Percentiles rank a stretch among this genome's conserved stretches.
Evolutionary conservation across 2,329 filamentous ascomycete species (phyloP).

Genomic region (Colletotrichum liriopes): DNA sequence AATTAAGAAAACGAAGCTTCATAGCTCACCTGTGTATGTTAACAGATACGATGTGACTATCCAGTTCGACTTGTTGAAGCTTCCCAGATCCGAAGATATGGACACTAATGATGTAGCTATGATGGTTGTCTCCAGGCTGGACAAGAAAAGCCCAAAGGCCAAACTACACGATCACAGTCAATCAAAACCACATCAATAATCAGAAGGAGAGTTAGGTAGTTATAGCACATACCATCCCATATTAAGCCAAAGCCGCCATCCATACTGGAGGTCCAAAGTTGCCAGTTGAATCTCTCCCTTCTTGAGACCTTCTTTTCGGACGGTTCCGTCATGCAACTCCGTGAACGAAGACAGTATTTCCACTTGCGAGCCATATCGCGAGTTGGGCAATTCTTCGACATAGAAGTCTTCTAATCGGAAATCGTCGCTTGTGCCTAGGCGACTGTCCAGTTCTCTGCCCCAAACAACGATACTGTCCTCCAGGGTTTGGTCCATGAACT

Average conservation of each 20-base stretch:
- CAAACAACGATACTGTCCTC: conserved; percentile 1
- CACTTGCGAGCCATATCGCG: too few relatives aligned
- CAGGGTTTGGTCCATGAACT: background rate
- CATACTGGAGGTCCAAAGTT: conserved; percentile 8
- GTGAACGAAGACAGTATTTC: background rate
- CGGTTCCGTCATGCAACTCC: background rate
- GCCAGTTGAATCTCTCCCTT: conserved; percentile 4
- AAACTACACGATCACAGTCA: background rate
- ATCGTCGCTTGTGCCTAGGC: background rate
- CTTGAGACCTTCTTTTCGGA: background rate
- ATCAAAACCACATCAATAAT: background rate
- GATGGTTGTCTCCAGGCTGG: conserved; percentile 10
- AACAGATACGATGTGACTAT: conserved; percentile 5
- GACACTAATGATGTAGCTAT: conserved; percentile 17
- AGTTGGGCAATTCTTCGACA: background rate
- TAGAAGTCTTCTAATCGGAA: background rate
- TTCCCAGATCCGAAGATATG: background rate
- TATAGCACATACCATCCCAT: conserved; percentile 1
- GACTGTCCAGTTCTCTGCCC: conserved; percentile 3
- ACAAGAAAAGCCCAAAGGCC: conserved; percentile 11
- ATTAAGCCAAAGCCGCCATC: conserved; percentile 13
- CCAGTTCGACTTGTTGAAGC: conserved; percentile 14
- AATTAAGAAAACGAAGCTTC: too few relatives aligned
- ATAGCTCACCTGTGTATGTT: background rate
- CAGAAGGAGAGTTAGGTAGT: too few relatives aligned